phyloP scores from a whole-genome alignment of 2,329 filamentous ascomycete genomes.

The Fusarium sp. region DNA sequence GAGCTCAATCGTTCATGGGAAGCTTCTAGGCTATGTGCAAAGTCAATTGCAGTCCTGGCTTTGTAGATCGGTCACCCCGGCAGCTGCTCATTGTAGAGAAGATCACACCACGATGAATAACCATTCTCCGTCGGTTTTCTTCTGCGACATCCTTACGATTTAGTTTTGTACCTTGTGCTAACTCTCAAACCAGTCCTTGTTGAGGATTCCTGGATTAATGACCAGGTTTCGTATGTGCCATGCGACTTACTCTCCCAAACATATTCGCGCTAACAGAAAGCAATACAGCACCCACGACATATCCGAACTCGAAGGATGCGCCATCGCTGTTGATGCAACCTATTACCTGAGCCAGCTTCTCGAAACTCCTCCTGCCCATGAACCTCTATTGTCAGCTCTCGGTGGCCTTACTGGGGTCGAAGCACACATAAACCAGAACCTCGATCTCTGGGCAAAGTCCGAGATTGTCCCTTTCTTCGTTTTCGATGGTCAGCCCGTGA shows the following conservation, averaged over 20 bases:
- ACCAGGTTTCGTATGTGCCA: constrained; percentile 49
- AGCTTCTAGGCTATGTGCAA: constrained; percentile 8
- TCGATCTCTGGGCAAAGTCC: constrained; percentile 75
- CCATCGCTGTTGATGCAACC: constrained; percentile 87
- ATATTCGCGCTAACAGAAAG: constrained; percentile 33
- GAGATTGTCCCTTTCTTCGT: constrained; percentile 86
- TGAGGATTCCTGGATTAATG: constrained; percentile 53
- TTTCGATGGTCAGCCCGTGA: constrained; percentile 87
- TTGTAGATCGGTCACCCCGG: constrained; percentile 16
- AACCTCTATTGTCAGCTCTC: constrained; percentile 89
- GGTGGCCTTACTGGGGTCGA: constrained; percentile 87
- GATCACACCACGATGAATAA: constrained; percentile 2
- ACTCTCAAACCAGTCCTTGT: constrained; percentile 46
- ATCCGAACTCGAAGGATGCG: constrained; percentile 75
- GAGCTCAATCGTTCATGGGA: not conserved
- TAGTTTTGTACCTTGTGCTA: constrained; percentile 24
- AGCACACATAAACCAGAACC: constrained; percentile 77
- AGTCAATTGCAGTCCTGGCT: constrained; percentile 37
- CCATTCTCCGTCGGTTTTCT: constrained; percentile 1
- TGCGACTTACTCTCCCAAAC: not conserved
- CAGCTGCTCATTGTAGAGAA: not conserved
- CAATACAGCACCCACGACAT: constrained; percentile 66
- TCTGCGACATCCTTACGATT: not conserved
- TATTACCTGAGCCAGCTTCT: constrained; percentile 87
- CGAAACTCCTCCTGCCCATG: constrained; percentile 74